Evolutionary conservation across 2,329 filamentous ascomycete genomes (phyloP).

Genomic region (Arthrobotrys conoides): DNA sequence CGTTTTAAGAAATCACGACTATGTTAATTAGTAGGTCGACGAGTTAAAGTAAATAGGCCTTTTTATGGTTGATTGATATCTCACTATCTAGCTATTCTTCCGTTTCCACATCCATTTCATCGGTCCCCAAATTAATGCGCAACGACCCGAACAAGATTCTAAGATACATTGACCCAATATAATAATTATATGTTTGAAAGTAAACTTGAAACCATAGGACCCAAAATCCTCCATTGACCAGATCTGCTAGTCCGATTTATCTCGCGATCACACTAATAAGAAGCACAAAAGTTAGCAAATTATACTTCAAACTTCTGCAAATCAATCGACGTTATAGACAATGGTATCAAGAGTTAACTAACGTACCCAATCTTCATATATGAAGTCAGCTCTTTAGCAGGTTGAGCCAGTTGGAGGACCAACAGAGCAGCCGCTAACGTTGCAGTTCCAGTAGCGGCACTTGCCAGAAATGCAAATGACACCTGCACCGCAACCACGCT

Average conservation of each 20-base stretch:
- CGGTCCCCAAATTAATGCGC: neutral
- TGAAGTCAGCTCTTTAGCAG: slow-evolving; percentile 5
- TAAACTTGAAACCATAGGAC: neutral
- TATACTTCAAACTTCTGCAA: neutral
- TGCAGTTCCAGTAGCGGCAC: slow-evolving; percentile 38
- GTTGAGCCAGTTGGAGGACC: slow-evolving; percentile 17
- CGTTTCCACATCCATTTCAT: neutral
- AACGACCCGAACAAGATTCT: neutral
- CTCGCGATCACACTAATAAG: neutral
- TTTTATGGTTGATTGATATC: neutral
- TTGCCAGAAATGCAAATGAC: slow-evolving; percentile 35
- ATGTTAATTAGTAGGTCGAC: no score
- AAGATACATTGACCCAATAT: neutral
- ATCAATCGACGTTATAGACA: neutral
- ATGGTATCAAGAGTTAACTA: neutral
- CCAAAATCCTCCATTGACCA: neutral
- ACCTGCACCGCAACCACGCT: slow-evolving; percentile 34
- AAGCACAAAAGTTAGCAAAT: neutral
- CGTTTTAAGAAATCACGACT: no score
- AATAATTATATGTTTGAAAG: no score
- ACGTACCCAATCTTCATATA: neutral
- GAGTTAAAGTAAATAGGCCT: neutral
- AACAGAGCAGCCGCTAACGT: slow-evolving; percentile 10
- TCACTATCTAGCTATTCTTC: neutral
- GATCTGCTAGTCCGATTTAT: no score